phyloP scores from a whole-genome alignment of 495 filamentous ascomycete genomes.

The Immersiella caudata region DNA sequence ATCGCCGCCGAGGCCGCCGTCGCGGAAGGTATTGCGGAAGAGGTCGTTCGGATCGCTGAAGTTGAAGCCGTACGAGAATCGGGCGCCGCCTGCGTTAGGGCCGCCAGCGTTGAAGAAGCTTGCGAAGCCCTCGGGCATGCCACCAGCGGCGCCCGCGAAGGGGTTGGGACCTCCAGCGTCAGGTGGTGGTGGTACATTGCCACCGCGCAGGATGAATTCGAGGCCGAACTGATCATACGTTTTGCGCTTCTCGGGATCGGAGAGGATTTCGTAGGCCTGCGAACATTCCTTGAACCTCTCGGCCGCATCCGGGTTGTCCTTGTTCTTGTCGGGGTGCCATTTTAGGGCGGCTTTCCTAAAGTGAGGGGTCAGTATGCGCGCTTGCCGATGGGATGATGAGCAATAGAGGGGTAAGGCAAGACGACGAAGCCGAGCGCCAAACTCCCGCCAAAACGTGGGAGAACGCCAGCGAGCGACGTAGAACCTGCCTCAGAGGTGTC shows the following conservation, averaged over 20 bases:
- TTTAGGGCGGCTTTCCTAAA: conserved; percentile 84
- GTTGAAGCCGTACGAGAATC: conserved; percentile 73
- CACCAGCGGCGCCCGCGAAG: conserved; percentile 49
- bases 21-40: conserved; percentile 77
- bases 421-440: background rate
- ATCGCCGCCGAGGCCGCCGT: conserved; percentile 39
- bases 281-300: conserved; percentile 96
- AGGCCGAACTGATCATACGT: conserved; percentile 94
- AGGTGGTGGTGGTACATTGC: conserved; percentile 64
- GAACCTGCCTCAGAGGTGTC: background rate
- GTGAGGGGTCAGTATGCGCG: conserved; percentile 27
- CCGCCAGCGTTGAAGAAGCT: conserved; percentile 33
- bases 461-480: background rate
- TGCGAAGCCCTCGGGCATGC: conserved; percentile 36
- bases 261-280: conserved; percentile 96
- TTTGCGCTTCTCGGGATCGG: conserved; percentile 95
- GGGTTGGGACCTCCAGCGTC: conserved; percentile 53
- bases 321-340: conserved; percentile 97
- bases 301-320: conserved; percentile 76
- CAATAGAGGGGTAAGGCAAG: conserved; percentile 8
- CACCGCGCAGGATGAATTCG: conserved; percentile 87
- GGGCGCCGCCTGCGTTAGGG: conserved; percentile 44
- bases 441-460: background rate
- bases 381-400: background rate
- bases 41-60: conserved; percentile 84